Conservation (phyloP, 352 stramenopile species). For the Pythium vanterpoolii region DNA sequence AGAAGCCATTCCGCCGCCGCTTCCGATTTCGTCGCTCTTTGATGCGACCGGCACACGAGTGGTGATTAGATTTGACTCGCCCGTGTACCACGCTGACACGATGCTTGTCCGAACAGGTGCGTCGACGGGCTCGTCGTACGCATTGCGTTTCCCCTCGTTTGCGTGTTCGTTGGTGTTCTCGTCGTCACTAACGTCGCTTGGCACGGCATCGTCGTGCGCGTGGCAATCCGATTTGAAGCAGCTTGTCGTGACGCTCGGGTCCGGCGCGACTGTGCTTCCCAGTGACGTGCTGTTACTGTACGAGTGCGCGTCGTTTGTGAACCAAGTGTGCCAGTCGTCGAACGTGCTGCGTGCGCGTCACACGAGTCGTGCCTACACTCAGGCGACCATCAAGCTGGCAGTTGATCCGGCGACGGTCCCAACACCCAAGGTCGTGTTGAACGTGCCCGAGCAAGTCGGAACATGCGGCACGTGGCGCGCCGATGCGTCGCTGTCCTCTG, state of each 20-base stretch:
- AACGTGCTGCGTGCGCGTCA: conserved; percentile 44
- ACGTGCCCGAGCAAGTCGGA: conserved; percentile 46
- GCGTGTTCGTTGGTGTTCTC: conserved; percentile 44
- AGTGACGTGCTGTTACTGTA: conserved; percentile 47
- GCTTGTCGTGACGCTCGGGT: conserved; percentile 46
- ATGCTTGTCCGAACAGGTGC: conserved; percentile 44
- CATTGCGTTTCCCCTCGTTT: conserved; percentile 30
- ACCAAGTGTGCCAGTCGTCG: conserved; percentile 44
- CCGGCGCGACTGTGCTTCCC: conserved; percentile 37
- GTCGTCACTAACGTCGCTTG: conserved; percentile 48
- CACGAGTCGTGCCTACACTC: conserved; percentile 55
- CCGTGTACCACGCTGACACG: conserved; percentile 58
- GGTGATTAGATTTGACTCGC: conserved; percentile 57
- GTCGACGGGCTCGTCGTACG: conserved; percentile 8
- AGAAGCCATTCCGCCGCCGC: conserved; percentile 54
- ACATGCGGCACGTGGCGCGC: conserved; percentile 52
- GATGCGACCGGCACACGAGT: conserved; percentile 52
- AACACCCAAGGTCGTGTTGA: conserved; percentile 40
- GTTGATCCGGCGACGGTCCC: conserved; percentile 31
- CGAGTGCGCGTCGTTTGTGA: conserved; percentile 38
- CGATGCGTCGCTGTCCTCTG: conserved; percentile 55
- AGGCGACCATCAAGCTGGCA: conserved; percentile 36
- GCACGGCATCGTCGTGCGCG: conserved; percentile 32
- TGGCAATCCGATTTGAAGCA: conserved; percentile 52
- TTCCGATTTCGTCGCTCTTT: conserved; percentile 45